A percentile compares a stretch with the other conserved stretches of the same genome.
Evolutionary conservation across 2,329 filamentous ascomycete genomes (phyloP).

Genomic region (Diplocarpon rosae): DNA sequence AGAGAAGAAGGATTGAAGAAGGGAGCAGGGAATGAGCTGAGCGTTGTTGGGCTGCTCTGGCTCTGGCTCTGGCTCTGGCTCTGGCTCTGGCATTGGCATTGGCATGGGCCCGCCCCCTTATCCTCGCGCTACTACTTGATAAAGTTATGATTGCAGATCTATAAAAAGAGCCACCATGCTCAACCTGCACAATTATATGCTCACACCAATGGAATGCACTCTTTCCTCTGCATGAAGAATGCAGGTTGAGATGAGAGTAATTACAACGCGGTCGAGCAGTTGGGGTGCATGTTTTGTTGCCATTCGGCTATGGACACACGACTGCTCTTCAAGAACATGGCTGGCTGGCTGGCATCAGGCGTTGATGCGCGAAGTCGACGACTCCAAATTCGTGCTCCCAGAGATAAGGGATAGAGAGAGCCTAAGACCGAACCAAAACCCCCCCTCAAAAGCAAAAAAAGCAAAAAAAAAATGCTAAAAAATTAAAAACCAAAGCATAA

Average conservation of each 20-base stretch:
- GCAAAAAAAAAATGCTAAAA: too few species aligned
- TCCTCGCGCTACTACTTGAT: constrained; percentile 18
- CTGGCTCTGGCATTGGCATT: constrained; percentile 1
- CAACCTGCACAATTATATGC: constrained; percentile 19
- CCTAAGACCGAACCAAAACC: too few species aligned
- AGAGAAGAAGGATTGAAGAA: constrained; percentile 10
- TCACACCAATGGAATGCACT: constrained; percentile 17
- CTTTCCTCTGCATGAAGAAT: constrained; percentile 16
- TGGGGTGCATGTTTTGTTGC: background rate
- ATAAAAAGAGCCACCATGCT: constrained; percentile 21
- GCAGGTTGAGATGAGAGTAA: constrained; percentile 15
- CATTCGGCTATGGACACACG: too few species aligned
- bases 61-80: constrained; percentile 1
- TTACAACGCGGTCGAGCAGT: constrained; percentile 8
- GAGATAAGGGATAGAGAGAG: too few species aligned
- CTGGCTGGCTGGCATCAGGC: too few species aligned
- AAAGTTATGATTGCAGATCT: constrained; percentile 22
- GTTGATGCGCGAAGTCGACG: too few species aligned
- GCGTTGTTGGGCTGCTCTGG: constrained; percentile 9
- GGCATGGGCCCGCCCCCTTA: constrained; percentile 18
- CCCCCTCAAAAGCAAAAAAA: too few species aligned
- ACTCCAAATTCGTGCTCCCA: too few species aligned
- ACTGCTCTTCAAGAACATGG: too few species aligned
- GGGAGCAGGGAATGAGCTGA: constrained; percentile 1
- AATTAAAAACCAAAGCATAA: too few species aligned